These are phyloP conservation scores for Pleurotus tuber-regium DNA, from an alignment of 768 basidiomycete species.

Conservation along the genomic window DNA sequence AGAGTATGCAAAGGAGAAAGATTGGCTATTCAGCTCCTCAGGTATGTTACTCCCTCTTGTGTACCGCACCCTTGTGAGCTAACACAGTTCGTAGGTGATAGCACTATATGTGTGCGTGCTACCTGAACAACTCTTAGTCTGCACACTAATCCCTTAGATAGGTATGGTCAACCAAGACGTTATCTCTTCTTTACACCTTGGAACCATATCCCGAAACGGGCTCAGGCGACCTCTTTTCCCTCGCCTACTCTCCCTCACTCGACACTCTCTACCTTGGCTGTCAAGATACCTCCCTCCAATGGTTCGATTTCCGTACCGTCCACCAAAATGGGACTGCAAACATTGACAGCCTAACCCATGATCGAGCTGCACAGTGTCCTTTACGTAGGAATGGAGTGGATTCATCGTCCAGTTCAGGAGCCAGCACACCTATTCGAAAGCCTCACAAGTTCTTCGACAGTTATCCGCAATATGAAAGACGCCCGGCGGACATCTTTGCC, in stretches of 20 bases:
- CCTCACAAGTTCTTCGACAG: conserved; percentile 93
- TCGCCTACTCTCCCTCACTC: conserved; percentile 69
- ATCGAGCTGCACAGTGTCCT: background rate
- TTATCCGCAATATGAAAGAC: conserved; percentile 70
- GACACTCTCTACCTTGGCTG: conserved; percentile 84
- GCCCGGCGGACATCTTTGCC: conserved; percentile 65
- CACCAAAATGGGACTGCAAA: background rate
- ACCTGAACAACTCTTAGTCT: background rate
- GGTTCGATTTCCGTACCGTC: conserved; percentile 59
- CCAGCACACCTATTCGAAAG: conserved; percentile 43
- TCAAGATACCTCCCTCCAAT: conserved; percentile 91
- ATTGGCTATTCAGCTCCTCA: conserved; percentile 90
- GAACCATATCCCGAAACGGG: conserved; percentile 76
- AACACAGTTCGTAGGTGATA: conserved; percentile 61
- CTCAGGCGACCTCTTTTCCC: conserved; percentile 85
- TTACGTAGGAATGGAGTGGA: background rate
- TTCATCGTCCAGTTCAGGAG: conserved; percentile 26
- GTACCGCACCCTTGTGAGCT: background rate
- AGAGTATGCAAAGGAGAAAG: conserved; percentile 68
- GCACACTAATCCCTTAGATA: conserved; percentile 25
- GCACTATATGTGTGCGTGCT: conserved; percentile 72
- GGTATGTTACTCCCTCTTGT: conserved; percentile 40
- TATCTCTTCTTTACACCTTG: conserved; percentile 68
- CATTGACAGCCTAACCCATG: background rate
- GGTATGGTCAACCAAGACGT: conserved; percentile 79